Conservation (phyloP, 1,139 yeast genomes). For the Oligophagozyma castellii region DNA sequence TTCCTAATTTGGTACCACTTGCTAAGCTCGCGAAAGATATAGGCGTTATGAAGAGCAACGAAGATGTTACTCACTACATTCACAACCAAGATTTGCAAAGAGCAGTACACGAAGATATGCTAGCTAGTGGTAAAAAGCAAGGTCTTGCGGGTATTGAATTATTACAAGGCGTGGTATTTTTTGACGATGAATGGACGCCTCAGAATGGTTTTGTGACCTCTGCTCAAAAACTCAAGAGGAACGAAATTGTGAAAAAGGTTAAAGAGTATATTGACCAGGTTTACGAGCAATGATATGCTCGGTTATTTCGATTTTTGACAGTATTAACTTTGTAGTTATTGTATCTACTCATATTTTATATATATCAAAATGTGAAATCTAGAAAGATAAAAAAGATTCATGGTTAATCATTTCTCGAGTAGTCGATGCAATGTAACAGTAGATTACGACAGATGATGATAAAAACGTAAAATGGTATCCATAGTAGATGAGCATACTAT, state of each 20-base stretch:
- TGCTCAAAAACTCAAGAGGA: slow-evolving; percentile 94
- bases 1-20: slow-evolving; percentile 63
- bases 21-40: slow-evolving; percentile 43
- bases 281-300: slow-evolving; percentile 26
- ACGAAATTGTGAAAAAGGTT: slow-evolving; percentile 63
- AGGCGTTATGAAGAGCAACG: slow-evolving; percentile 33
- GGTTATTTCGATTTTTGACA: too few species aligned
- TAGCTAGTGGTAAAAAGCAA: slow-evolving; percentile 64
- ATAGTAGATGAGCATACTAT: slow-evolving; percentile 34
- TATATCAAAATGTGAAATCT: slow-evolving; percentile 2
- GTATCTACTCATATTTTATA: background rate
- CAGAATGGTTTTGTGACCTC: slow-evolving; percentile 87
- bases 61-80: slow-evolving; percentile 37
- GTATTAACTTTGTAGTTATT: too few species aligned
- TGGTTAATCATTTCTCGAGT: background rate
- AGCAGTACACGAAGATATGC: slow-evolving; percentile 44
- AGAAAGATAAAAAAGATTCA: slow-evolving; percentile 1
- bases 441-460: too few species aligned
- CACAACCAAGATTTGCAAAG: slow-evolving; percentile 43
- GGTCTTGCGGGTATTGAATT: slow-evolving; percentile 83
- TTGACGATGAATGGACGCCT: slow-evolving; percentile 95
- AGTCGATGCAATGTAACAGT: too few species aligned
- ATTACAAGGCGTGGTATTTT: slow-evolving; percentile 60
- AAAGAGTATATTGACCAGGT: slow-evolving; percentile 45
- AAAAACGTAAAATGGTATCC: too few species aligned